Evolutionary conservation across 129 eudicot species (phyloP), one percentile per base, ranked within the genome.

Genomic region (Artemisia tridentata): DNA sequence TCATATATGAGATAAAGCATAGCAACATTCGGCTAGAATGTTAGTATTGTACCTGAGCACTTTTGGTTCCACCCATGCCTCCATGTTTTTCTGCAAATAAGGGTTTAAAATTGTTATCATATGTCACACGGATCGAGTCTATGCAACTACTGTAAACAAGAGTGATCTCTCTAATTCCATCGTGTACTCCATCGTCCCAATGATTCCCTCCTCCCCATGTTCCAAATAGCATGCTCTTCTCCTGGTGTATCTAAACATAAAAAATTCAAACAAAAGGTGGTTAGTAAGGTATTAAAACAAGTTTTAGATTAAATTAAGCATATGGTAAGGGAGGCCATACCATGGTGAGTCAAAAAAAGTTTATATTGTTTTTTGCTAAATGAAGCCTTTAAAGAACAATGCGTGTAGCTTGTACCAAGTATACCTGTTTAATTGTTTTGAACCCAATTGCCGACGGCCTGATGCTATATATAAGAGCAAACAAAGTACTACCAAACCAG

Each of bases 121-220:
- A 85, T 41, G 82, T 79, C 12, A 88, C 78, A 2, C 31, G 69
- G 17, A 85, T 85, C 0, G 95, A 90, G 73, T 87, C 91, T 4
- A 90, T 85, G 69, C 95, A 90, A 46, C 69, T 76, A 16, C 66
- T 82, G 55, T 90, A 85, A 4, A 72, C 80, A 10, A 90, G 72
- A 4, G 63, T 73, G 53, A 88, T 88, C 58, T 85, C 97, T 78
- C 88, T 75, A 7, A 91, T 69, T 10, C 92, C 97, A 54, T 20
- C 58, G 74, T 73, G 81, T 23, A 51, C 62, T 14, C 88, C 88
- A 43, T 84, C 90, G 17, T 86, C 92, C 92, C 92, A 87, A 29
- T 64, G 12, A 14, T 50, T 27, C 50, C 95, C 91, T 45, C 96
- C 95, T 43, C 95, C 96, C 88, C 91, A 90, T 48, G 91, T 83